Base-by-base conservation (phyloP, 148 eudicot genomes). In the Salicornia ramosissima region DNA sequence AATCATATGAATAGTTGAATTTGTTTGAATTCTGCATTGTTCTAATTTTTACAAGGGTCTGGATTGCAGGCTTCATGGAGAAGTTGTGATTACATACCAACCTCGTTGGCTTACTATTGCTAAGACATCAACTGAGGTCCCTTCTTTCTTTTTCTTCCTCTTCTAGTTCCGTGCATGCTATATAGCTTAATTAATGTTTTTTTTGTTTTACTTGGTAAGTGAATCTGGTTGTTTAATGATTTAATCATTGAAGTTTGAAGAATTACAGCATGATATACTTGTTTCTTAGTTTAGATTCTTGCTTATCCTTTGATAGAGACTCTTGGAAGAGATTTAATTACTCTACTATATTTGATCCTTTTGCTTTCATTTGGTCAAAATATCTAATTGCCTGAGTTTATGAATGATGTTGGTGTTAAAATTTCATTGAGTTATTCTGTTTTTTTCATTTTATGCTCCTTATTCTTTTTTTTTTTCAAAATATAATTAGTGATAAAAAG, bases 61-160 rank as follows among this genome's bases (percentile, higher is more conserved):
- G 30, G n/a, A 61, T 16, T 70, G 49, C 84, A 92, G 97, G 84
- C 57, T 88, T 72, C 93, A 90, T 85, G 97, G 94, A 21, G 91
- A 92, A 70, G 89, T 83, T 15, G 87, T 87, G 74, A 73, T 85
- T 40, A 86, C 90, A 60, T 67, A 73, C 47, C 86, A 83, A 75
- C 70, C 92, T 29, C 81, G 71, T 62, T 92, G 97, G 97, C 30
- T 80, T 57, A 75, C 64, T 52, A 46, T 67, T 53, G 65, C 81
- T 31, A 64, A 75, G 51, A 15, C 63, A 67, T 76, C 68, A 22
- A 34, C 66, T 69, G 86, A 84, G 84, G 58, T 74, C 40, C 22
- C 22, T 21, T 39, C 55, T 21, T 53, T 28, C 55, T 12, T 25
- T 55, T 43, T 45, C 19, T 25, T 42, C 22, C 6, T 53, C 6